Evolutionary conservation across 1,284 basidiomycete species (phyloP).

Genomic region (Fistulinella cinereoalba): DNA sequence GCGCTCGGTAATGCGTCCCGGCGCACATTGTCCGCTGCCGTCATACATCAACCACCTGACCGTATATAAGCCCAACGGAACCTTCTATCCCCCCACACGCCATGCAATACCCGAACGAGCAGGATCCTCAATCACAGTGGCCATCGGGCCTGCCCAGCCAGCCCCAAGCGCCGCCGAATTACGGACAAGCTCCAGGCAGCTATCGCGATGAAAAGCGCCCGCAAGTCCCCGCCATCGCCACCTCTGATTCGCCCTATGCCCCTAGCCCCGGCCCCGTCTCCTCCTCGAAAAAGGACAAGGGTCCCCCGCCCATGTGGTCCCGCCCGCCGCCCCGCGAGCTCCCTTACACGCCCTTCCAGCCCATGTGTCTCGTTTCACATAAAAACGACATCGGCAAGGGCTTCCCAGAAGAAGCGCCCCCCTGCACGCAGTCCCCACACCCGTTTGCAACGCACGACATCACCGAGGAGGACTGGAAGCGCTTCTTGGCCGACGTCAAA

Average conservation of each 20-base stretch:
- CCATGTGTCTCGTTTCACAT: slow-evolving; percentile 33
- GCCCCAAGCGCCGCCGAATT: no score
- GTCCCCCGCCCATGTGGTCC: slow-evolving; percentile 27
- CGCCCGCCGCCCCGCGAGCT: slow-evolving; percentile 19
- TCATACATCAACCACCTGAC: no score
- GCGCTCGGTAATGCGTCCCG: no score
- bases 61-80: no score
- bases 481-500: slow-evolving; percentile 33
- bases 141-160: background rate
- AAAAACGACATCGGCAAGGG: slow-evolving; percentile 15
- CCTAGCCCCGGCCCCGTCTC: no score
- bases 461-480: slow-evolving; percentile 32
- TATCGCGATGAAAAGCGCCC: slow-evolving; percentile 1
- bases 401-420: slow-evolving; percentile 32
- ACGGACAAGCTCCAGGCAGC: no score
- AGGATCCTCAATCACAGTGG: slow-evolving; percentile 17
- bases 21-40: no score
- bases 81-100: no score
- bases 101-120: slow-evolving; percentile 28
- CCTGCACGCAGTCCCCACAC: slow-evolving; percentile 23
- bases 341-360: slow-evolving; percentile 22
- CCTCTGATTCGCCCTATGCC: no score
- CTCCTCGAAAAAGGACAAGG: slow-evolving; percentile 32
- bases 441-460: slow-evolving; percentile 33
- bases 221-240: no score